Evolutionary conservation across 169 alveolate species (phyloP).

Genomic region (Plasmodium berghei): DNA sequence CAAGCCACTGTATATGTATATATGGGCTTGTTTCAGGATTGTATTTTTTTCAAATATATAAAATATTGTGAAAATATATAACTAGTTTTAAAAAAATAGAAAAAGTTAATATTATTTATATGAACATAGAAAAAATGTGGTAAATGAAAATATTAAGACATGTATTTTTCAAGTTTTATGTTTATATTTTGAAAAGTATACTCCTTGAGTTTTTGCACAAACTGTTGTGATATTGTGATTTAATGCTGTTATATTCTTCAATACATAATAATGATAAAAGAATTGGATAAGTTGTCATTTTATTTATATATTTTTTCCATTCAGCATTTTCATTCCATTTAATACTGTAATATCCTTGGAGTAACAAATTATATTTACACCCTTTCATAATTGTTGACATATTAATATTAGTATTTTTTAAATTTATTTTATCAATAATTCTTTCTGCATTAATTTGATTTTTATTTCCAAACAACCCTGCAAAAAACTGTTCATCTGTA

Average conservation of each 20-base stretch:
- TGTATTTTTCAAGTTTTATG: too few species aligned
- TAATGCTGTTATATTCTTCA: slow-evolving; percentile 60
- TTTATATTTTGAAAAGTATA: slow-evolving; percentile 54
- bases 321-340: slow-evolving; percentile 56
- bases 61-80: too few species aligned
- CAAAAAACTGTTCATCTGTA: slow-evolving; percentile 1
- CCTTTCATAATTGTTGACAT: slow-evolving; percentile 71
- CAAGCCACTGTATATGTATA: too few species aligned
- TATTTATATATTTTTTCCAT: slow-evolving; percentile 63
- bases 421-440: slow-evolving; percentile 13
- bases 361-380: slow-evolving; percentile 37
- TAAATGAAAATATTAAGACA: too few species aligned
- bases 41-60: too few species aligned
- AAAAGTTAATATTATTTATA: too few species aligned
- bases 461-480: slow-evolving; percentile 18
- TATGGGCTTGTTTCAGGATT: too few species aligned
- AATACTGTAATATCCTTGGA: slow-evolving; percentile 65
- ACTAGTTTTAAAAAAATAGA: too few species aligned
- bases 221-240: slow-evolving; percentile 35
- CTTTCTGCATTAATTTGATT: slow-evolving; percentile 13
- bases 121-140: too few species aligned
- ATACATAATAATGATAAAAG: slow-evolving; percentile 63
- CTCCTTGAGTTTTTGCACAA: slow-evolving; percentile 44
- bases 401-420: slow-evolving; percentile 48
- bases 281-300: slow-evolving; percentile 64